phyloP scores from a whole-genome alignment of 495 filamentous ascomycete species.

The Xylaria telfairii region DNA sequence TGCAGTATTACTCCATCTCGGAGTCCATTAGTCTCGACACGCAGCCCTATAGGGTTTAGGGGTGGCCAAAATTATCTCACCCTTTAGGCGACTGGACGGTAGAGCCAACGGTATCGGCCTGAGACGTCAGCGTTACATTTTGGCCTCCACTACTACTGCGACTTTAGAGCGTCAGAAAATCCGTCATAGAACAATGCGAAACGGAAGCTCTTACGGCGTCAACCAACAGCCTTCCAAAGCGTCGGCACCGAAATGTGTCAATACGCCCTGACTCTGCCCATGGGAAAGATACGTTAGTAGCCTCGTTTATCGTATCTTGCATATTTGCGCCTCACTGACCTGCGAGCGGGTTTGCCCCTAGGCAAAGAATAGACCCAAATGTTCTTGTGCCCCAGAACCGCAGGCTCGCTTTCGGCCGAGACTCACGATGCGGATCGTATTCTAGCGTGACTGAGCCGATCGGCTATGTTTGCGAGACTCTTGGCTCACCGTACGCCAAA shows the following conservation, averaged over 20 bases:
- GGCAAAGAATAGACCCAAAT: not conserved
- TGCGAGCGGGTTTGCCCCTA: not conserved
- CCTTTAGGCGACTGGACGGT: not conserved
- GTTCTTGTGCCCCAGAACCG: not conserved
- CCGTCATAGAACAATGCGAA: not conserved
- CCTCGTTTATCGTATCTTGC: not conserved
- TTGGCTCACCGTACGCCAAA: not conserved
- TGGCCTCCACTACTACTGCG: slow-evolving; percentile 14
- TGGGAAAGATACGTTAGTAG: not conserved
- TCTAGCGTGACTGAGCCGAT: not conserved
- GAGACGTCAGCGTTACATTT: slow-evolving; percentile 20
- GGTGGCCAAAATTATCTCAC: slow-evolving; percentile 1
- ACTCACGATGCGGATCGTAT: not conserved
- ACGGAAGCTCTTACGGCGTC: not conserved
- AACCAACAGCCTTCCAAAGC: slow-evolving; percentile 13
- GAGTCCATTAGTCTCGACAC: not conserved
- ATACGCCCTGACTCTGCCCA: not conserved
- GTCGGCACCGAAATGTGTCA: not conserved
- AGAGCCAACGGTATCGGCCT: slow-evolving; percentile 6
- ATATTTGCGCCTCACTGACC: not conserved
- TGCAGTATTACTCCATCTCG: not conserved
- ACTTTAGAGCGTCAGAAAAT: not conserved
- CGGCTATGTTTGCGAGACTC: not conserved
- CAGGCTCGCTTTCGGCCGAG: not conserved
- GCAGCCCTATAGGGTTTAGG: not conserved